Evolutionary conservation across 164 flowering plant species (phyloP), one percentile per base, ranked within the genome.

Genomic region (Vitis rupestris): DNA sequence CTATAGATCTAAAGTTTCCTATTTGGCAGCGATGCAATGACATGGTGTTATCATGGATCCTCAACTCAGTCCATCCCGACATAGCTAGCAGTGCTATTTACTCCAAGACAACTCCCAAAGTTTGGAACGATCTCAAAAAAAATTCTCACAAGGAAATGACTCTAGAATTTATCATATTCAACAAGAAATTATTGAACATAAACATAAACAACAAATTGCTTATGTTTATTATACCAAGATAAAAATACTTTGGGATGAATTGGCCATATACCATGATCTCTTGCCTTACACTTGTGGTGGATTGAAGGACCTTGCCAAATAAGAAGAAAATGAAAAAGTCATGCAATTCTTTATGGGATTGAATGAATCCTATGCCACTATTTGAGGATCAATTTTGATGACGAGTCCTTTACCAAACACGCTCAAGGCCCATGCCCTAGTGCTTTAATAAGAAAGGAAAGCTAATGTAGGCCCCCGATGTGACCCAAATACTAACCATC

Each of bases 1-100:
- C 17, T 17, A 17, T 17, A 17, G 17, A 17, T 17, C 17, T 17
- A 17, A 17, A 17, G 17, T 17, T 17, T 17, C 17, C 17, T 17
- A 17, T 17, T 17, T 17, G 17, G 17, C 17, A 17, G 17, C 17
- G 17, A 17, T 17, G 17, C 17, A 17, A 17, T 17, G 17, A 55
- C 59, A 55, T 55, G 59, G 17, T 55, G 4, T 12, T 55, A 55
- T 55, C 59, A 12, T 55, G 59, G 59, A 55, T 55, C 59, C 59
- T 55, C 17, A 55, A 55, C 59, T 55, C 59, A 12, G 16, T 55
- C n/a, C 59, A n/a, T n/a, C 13, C 59, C 7, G 59, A 55, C 4
- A 55, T 55, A 11, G 59, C 59, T 6, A n/a, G n/a, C 17, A 55
- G 59, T 55, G 17, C n/a, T 12, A 55, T 55, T 7, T 55, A 55